Evolutionary conservation across 2,329 filamentous ascomycete genomes (phyloP), one percentile per base, ranked within the genome.

Genomic region (Pseudofabraea citricarpa): DNA sequence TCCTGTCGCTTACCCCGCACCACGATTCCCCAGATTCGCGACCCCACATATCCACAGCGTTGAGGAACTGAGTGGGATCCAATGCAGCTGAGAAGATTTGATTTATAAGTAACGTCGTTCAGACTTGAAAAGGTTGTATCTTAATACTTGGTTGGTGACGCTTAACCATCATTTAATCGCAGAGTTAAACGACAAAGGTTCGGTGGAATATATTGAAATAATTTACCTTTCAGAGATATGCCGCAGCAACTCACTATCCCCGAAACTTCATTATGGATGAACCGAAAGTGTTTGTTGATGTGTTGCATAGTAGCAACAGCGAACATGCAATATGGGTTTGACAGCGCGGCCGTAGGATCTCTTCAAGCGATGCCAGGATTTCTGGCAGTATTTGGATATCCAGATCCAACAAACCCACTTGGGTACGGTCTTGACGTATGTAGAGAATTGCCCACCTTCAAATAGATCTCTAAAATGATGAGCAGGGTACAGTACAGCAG

Each of bases 291-390:
- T 43, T 40, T 50, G 10, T 18, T 47, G 3, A 31, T 50, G n/a
- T 50, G 48, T 21, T 50, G 45, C 39, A 36, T 50, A 13, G 39
- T 47, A 16, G 29, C 29, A 3, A 32, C 29, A 15, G 68, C 71
- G 6, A 73, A 71, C 48, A 70, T 74, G 64, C 71, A 77, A 51
- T 76, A 75, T 55, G 72, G 71, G 3, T 65, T 75, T 5, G 71
- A 75, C 54, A 69, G 64, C 9, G 65, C 68, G 3, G 66, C 67
- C 6, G 62, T 75, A 0, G 67, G 66, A 7, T 68, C 65, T 2
- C 56, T 73, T 4, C 66, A 73, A 50, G 70, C 71, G 3, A 74
- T 74, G 71, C 72, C 72, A 0, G 72, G 73, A 0, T 76, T 75
- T 40, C 52, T 75, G 7, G 61, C 63, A 40, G 70, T 76, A 0